A percentile compares a stretch with the other conserved stretches of the same genome.
phyloP scores from a whole-genome alignment of 2,329 filamentous ascomycete species.

The Microsporum ferrugineum region DNA sequence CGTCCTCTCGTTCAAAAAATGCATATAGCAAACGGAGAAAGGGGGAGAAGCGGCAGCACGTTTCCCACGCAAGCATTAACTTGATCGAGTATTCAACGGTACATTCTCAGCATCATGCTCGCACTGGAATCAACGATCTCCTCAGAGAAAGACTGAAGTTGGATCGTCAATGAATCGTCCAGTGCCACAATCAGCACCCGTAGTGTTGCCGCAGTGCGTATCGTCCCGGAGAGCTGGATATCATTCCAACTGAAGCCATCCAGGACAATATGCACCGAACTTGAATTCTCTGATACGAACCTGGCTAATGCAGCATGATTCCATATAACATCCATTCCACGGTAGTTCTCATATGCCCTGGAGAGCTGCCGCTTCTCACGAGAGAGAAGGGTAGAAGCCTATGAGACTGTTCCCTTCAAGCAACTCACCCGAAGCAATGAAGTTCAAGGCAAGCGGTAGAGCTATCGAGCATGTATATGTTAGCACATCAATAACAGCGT shows the following conservation, averaged over 20 bases:
- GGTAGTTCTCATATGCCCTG: neutral
- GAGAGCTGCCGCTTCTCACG: slow-evolving; percentile 50
- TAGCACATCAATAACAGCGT: neutral
- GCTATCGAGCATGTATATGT: slow-evolving; percentile 38
- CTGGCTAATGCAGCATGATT: slow-evolving; percentile 13
- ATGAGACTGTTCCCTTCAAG: slow-evolving; percentile 26
- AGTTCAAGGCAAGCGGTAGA: slow-evolving; percentile 71
- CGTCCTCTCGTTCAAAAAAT: slow-evolving; percentile 11
- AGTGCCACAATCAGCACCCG: slow-evolving; percentile 58
- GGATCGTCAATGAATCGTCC: slow-evolving; percentile 34
- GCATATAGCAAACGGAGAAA: slow-evolving; percentile 24
- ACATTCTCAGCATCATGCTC: slow-evolving; percentile 74
- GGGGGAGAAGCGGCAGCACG: slow-evolving; percentile 70
- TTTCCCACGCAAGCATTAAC: slow-evolving; percentile 99
- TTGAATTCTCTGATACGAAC: slow-evolving; percentile 19
- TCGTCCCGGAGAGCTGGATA: slow-evolving; percentile 8
- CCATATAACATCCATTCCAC: neutral
- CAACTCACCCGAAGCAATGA: slow-evolving; percentile 83
- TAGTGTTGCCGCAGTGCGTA: slow-evolving; percentile 53
- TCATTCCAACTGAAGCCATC: neutral
- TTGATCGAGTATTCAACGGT: slow-evolving; percentile 94
- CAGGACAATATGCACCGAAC: slow-evolving; percentile 15
- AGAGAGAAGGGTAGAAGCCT: slow-evolving; percentile 16
- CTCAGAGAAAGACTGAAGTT: slow-evolving; percentile 34
- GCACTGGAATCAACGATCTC: slow-evolving; percentile 20